Percentiles rank a stretch among this genome's conserved stretches.
phyloP scores from a whole-genome alignment of 176 grass and related monocot genomes.

The Oryza nivara region DNA sequence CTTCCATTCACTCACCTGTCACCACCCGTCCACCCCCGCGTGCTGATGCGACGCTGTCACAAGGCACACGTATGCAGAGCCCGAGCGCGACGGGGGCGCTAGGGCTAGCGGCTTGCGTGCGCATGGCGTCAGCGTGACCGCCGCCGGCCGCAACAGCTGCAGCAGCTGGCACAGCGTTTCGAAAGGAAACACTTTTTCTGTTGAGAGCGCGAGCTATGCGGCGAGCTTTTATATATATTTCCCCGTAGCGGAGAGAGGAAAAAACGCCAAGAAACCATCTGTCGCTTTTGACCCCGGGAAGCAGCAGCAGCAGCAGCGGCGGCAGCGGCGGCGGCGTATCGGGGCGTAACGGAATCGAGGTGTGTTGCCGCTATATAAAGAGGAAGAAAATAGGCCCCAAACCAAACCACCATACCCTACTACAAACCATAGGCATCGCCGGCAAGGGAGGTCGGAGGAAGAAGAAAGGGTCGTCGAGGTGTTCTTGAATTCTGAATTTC shows the following conservation, averaged over 20 bases:
- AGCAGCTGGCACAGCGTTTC: neutral
- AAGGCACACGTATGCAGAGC: constrained; percentile 40
- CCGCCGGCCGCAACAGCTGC: neutral
- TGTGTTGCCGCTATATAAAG: neutral
- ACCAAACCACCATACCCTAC: neutral
- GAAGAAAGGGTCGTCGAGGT: neutral
- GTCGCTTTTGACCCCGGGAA: neutral
- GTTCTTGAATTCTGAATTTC: neutral
- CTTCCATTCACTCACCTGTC: too few species aligned
- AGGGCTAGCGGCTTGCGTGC: neutral
- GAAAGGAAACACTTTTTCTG: neutral
- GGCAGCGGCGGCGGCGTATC: neutral
- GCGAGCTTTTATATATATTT: neutral
- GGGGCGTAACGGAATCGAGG: constrained; percentile 25
- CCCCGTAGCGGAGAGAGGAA: neutral
- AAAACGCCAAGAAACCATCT: constrained; percentile 16
- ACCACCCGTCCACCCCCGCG: neutral
- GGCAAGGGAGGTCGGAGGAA: neutral
- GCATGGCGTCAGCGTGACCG: constrained; percentile 62
- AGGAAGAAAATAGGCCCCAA: neutral
- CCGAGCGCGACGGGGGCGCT: neutral
- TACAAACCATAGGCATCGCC: neutral
- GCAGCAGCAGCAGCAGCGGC: neutral
- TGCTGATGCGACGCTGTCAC: constrained; percentile 58
- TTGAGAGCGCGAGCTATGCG: neutral